Conservation (phyloP, 805 yeast species). For the Kurtzmaniella fragi region DNA sequence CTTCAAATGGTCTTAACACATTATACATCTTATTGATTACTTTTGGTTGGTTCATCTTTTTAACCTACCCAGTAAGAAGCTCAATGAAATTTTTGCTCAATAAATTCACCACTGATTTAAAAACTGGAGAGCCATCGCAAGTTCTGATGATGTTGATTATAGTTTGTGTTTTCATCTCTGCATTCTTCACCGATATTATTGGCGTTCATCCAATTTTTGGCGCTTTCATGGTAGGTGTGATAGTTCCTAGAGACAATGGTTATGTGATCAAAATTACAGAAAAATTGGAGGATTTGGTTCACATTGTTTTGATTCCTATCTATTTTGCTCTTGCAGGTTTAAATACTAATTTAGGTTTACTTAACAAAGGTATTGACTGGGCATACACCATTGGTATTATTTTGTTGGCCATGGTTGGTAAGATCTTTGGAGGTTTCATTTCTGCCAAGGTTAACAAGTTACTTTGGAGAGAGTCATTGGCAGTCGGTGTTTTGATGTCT, state of each 20-base stretch:
- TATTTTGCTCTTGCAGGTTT: slow-evolving; percentile 80
- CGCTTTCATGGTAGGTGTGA: slow-evolving; percentile 71
- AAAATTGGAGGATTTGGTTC: slow-evolving; percentile 73
- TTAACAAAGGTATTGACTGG: slow-evolving; percentile 70
- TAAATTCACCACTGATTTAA: slow-evolving; percentile 48
- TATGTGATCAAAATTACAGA: slow-evolving; percentile 66
- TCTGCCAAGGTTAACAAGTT: slow-evolving; percentile 61
- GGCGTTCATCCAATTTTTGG: slow-evolving; percentile 88
- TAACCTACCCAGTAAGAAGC: slow-evolving; percentile 53
- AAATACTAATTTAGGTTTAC: slow-evolving; percentile 58
- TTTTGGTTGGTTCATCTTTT: slow-evolving; percentile 63
- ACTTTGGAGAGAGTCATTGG: slow-evolving; percentile 65
- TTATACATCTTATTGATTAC: slow-evolving; percentile 64
- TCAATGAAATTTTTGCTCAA: slow-evolving; percentile 41
- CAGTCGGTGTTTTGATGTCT: slow-evolving; percentile 80
- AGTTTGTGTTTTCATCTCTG: slow-evolving; percentile 54
- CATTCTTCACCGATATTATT: slow-evolving; percentile 77
- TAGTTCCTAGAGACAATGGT: slow-evolving; percentile 72
- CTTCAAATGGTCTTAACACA: slow-evolving; percentile 63
- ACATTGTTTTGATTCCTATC: slow-evolving; percentile 65
- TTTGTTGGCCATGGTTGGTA: slow-evolving; percentile 62
- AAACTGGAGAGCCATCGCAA: slow-evolving; percentile 58
- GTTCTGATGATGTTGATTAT: slow-evolving; percentile 53
- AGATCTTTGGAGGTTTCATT: slow-evolving; percentile 60
- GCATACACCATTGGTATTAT: slow-evolving; percentile 68